Conservation (phyloP, 352 stramenopile species). For the Phytophthora syringae region DNA sequence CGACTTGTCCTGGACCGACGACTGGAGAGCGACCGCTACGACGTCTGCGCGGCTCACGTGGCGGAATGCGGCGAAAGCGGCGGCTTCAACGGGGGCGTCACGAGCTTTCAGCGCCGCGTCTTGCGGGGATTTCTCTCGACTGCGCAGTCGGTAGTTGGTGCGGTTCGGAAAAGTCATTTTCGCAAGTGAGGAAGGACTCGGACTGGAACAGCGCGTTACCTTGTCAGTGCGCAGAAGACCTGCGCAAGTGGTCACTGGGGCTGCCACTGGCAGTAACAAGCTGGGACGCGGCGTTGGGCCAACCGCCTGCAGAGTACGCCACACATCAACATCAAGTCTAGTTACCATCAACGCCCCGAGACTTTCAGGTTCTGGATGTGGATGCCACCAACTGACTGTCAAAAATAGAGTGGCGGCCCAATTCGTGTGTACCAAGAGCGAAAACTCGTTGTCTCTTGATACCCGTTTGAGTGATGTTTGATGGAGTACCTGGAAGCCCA, state of each 20-base stretch:
- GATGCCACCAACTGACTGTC: background rate
- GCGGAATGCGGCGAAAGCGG: constrained; percentile 10
- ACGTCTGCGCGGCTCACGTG: constrained; percentile 14
- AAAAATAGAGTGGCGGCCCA: background rate
- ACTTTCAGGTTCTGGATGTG: constrained; percentile 29
- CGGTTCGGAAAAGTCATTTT: constrained; percentile 71
- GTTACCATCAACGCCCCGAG: background rate
- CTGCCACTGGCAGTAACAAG: constrained; percentile 24
- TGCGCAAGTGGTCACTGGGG: background rate
- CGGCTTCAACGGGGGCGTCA: constrained; percentile 6
- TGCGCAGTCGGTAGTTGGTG: constrained; percentile 35
- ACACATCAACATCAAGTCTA: background rate
- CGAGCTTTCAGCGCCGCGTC: constrained; percentile 16
- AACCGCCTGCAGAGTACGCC: background rate
- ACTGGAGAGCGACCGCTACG: background rate
- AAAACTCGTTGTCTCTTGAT: too few relatives aligned
- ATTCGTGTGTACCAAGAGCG: too few relatives aligned
- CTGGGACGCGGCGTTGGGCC: constrained; percentile 41
- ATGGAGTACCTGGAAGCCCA: constrained; percentile 65
- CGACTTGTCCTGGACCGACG: constrained; percentile 12
- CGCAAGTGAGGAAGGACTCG: constrained; percentile 29
- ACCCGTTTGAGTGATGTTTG: background rate
- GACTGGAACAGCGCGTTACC: constrained; percentile 9
- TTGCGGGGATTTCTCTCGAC: constrained; percentile 41
- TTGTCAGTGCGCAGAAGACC: too few relatives aligned